Base-by-base conservation (phyloP, 2,329 filamentous ascomycete species). In the Colletotrichum orbiculare region DNA sequence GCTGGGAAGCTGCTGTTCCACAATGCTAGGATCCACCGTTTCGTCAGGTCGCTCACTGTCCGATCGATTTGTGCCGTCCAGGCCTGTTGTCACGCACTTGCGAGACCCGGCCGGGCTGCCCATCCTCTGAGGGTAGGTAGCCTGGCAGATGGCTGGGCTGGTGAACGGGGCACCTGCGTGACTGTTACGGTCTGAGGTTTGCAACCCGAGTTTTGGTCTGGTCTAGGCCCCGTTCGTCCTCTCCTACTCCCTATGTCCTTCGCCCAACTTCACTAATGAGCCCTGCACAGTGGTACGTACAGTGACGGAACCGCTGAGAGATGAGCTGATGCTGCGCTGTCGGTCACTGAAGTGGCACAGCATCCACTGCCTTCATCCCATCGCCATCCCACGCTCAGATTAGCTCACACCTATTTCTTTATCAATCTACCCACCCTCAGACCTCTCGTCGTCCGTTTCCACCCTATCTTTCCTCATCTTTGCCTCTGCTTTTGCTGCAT, bases 371-470 rank as follows among this genome's bases (percentile, higher is more conserved):
- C 58, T 37, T 48, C 37, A 17, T 15, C 41, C 53, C 53, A 37
- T 60, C 42, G 53, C 45, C 48, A 17, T 43, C 53, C 45, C 33
- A 47, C 38, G 47, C 47, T 9, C 43, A 39, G 34, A 41, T 57
- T 57, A 59, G 47, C 56, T 59, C 38, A 50, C 33, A 8, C 47
- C 45, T 49, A 52, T 53, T 59, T 53, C 56, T 62, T 65, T 63
- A 66, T 66, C 58, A 66, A 63, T 45, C 46, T 52, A 42, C 35
- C 12, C 58, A 41, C 35, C 46, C 54, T 62, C 56, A 52, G 25
- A 25, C 25, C 25, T 42, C 53, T 53, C 53, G 45, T 63, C 58
- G 52, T 45, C 25, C 50, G 45, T 37, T 37, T 48, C 41, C 46
- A 38, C 55, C 57, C 38, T 12, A 41, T 34, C 10, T 17, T 10